A percentile compares a stretch with the other conserved stretches of the same genome.
phyloP scores from a whole-genome alignment of 805 yeast genomes.

The Tetrapisispora phaffii region DNA sequence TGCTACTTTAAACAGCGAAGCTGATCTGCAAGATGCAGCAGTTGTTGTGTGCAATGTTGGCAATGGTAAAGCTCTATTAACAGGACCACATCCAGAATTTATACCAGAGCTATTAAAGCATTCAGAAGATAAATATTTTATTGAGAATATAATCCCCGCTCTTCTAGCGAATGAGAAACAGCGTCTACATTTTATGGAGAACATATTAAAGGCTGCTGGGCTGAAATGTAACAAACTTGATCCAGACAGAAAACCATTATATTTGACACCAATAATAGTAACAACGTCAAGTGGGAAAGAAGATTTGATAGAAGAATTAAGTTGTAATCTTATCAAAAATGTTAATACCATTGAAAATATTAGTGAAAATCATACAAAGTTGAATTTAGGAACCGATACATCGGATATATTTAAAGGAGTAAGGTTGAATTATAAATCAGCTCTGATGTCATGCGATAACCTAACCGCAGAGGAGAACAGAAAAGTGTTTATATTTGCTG shows the following conservation, averaged over 20 bases:
- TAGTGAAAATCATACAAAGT: slow-evolving; percentile 34
- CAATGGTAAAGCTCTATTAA: slow-evolving; percentile 61
- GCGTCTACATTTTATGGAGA: slow-evolving; percentile 48
- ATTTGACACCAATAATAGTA: slow-evolving; percentile 56
- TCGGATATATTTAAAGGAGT: slow-evolving; percentile 18
- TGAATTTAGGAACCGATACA: slow-evolving; percentile 27
- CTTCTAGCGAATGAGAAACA: slow-evolving; percentile 36
- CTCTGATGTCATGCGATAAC: slow-evolving; percentile 7
- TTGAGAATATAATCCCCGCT: slow-evolving; percentile 30
- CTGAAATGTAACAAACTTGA: slow-evolving; percentile 51
- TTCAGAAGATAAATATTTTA: slow-evolving; percentile 25
- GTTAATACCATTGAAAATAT: slow-evolving; percentile 29
- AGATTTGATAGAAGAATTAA: slow-evolving; percentile 9
- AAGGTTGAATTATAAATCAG: slow-evolving; percentile 7
- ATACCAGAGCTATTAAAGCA: slow-evolving; percentile 42
- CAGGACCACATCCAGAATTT: slow-evolving; percentile 90
- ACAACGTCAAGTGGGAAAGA: slow-evolving; percentile 19
- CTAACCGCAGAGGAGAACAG: slow-evolving; percentile 48
- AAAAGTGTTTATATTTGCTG: slow-evolving; percentile 40
- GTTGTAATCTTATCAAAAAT: slow-evolving; percentile 7
- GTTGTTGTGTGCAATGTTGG: slow-evolving; percentile 55
- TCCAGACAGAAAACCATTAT: slow-evolving; percentile 43
- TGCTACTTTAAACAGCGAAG: slow-evolving; percentile 26
- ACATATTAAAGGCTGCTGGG: slow-evolving; percentile 50
- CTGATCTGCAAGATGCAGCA: slow-evolving; percentile 46